Percentiles rank a stretch among this genome's conserved stretches.
Evolutionary conservation across 2,329 filamentous ascomycete species (phyloP).

Genomic region (Hirsutella thompsonii): DNA sequence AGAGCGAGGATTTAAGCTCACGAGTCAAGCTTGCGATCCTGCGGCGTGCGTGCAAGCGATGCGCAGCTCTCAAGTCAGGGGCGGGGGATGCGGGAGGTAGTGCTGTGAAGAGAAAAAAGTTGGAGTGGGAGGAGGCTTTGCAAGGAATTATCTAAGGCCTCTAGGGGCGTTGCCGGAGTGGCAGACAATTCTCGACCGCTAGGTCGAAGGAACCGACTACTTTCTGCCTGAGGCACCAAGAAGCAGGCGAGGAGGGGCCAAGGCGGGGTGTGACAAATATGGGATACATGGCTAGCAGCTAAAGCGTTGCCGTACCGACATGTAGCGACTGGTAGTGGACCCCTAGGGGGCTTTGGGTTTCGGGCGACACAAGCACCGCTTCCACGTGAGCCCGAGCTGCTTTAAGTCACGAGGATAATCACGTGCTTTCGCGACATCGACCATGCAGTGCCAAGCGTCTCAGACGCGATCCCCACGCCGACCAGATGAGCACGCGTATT

Average conservation of each 20-base stretch:
- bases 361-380: background rate
- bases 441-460: too few relatives aligned
- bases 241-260: background rate
- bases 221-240: slow-evolving; percentile 7
- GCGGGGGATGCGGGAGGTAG: background rate
- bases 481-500: too few relatives aligned
- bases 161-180: slow-evolving; percentile 7
- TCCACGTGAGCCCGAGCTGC: background rate
- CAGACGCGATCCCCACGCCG: too few relatives aligned
- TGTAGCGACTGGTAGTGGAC: background rate
- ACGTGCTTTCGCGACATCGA: slow-evolving; percentile 13
- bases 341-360: background rate
- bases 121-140: slow-evolving; percentile 3
- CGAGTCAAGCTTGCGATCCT: background rate
- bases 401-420: slow-evolving; percentile 9
- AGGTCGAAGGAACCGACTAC: slow-evolving; percentile 1
- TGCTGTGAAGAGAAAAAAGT: slow-evolving; percentile 2
- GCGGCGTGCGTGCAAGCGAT: background rate
- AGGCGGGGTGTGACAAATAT: background rate
- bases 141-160: slow-evolving; percentile 7
- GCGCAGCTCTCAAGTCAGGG: background rate
- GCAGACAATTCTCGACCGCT: slow-evolving; percentile 7
- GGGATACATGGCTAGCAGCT: background rate
- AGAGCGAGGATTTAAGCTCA: slow-evolving; percentile 1
- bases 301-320: too few relatives aligned